Base-by-base conservation (phyloP, 495 filamentous ascomycete species). In the Aspergillus sclerotiicarbonarius region DNA sequence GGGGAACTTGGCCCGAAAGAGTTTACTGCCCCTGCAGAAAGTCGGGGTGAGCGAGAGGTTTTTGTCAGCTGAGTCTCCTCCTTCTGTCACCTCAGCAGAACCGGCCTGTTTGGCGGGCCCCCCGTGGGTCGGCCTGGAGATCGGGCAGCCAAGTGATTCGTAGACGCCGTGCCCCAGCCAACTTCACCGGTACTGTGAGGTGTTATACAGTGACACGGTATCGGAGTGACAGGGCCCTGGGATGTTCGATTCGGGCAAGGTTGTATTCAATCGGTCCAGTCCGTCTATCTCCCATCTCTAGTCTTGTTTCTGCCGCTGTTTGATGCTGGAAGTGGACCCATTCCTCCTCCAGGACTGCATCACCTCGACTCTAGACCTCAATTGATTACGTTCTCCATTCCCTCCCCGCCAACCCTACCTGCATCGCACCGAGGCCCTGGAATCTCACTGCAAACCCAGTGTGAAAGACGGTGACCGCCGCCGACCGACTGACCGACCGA, bases 191-290 rank as follows among this genome's bases (percentile, higher is more conserved):
- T 54, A 51, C 52, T 32, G 35, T 31, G 25, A 8, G 3, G 21
- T n/a, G 47, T 64, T 64, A 58, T 64, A 64, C 62, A 60, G 54
- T 64, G 53, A 64, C 62, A 18, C 8, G 49, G 62, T 64, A 64
- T 64, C n/a, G 10, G 29, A 32, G 41, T 57, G 43, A 61, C 59
- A 55, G 30, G 44, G 37, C 13, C 13, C 1, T 15, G 37, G 52
- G 44, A 10, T 20, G 43, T n/a, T 46, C 12, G 18, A 18, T 47
- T 55, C 21, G 15, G 21, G 13, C n/a, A 49, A n/a, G 20, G 13
- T 13, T 49, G 13, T 30, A n/a, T n/a, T 13, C 33, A 35, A 35
- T 35, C 33, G 13, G 13, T 35, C 13, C 8, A 9, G 33, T 35
- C 13, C 33, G 13, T 35, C 33, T 9, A 13, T 35, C 13, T 9